A percentile compares a stretch with the other conserved stretches of the same genome.
Evolutionary conservation across 805 yeast species (phyloP).

Genomic region (Jamesozyma hellenica): DNA sequence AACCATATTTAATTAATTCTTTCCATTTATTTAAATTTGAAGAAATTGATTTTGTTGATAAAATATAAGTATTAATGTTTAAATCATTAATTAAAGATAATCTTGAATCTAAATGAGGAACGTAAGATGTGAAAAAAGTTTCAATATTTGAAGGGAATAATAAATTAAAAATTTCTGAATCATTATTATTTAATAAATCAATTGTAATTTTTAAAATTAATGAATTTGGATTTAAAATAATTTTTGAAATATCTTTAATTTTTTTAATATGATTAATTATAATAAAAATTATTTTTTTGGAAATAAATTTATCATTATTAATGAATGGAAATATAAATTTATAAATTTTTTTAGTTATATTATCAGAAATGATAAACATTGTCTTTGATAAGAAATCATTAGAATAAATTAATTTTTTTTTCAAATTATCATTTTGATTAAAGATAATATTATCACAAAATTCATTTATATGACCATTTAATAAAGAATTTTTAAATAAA

Average conservation of each 20-base stretch:
- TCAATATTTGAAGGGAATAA: slow-evolving; percentile 14
- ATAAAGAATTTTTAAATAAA: slow-evolving; percentile 27
- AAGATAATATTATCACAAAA: slow-evolving; percentile 18
- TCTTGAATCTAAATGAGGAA: slow-evolving; percentile 28
- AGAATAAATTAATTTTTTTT: slow-evolving; percentile 6
- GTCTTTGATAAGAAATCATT: slow-evolving; percentile 12
- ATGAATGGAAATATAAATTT: slow-evolving; percentile 7
- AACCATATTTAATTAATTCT: slow-evolving; percentile 17
- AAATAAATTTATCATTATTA: slow-evolving; percentile 5
- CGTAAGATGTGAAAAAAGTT: slow-evolving; percentile 20
- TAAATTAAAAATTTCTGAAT: slow-evolving; percentile 6
- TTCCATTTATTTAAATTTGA: slow-evolving; percentile 10
- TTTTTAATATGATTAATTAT: slow-evolving; percentile 8
- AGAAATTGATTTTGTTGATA: slow-evolving; percentile 5
- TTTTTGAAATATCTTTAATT: not conserved
- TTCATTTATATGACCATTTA: slow-evolving; percentile 8
- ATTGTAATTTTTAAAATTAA: slow-evolving; percentile 6
- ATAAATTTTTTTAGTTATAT: slow-evolving; percentile 8
- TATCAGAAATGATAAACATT: slow-evolving; percentile 9
- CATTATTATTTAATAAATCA: slow-evolving; percentile 9
- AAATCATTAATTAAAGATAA: slow-evolving; percentile 41
- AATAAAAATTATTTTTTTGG: slow-evolving; percentile 7
- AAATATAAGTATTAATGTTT: slow-evolving; percentile 31
- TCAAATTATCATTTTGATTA: slow-evolving; percentile 4
- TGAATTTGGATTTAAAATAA: not conserved